Base-by-base conservation (phyloP, 148 eudicot species). In the Dysphania ambrosioides region DNA sequence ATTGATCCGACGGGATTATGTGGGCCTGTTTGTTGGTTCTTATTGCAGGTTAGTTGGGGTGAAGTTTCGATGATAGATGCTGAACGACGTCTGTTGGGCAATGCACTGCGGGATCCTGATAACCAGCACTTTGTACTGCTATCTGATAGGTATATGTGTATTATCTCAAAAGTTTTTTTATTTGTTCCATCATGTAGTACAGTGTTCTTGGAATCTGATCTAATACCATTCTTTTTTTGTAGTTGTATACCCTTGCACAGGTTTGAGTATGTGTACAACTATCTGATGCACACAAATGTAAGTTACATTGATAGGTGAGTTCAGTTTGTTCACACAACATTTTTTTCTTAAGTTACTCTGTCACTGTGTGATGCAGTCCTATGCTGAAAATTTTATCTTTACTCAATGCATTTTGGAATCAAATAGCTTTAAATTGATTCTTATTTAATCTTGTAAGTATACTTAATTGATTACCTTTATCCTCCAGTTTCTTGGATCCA, bases 41-140 rank as follows among this genome's bases (percentile, higher is more conserved):
- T 36, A 59, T 60, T 73, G 83, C 90, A 95, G 97, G 99, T 92
- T 68, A 93, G 76, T 23, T 96, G 99, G 99, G 99, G 99, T 62
- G 86, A 83, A 75, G 89, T 96, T 68, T 96, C 99, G 67, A 96
- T 96, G 99, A 91, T 96, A 72, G 93, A 96, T 85, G 97, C 99
- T 66, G 99, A 96, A 82, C 87, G 84, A 77, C 86, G 99, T 68
- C 97, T 96, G 68, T 77, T 96, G 79, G 97, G 89, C 65, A 82
- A 92, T 88, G 99, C 99, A 73, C 85, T 96, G 29, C 81, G 73
- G 72, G 99, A 96, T 81, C 86, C 88, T 55, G 93, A 90, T 57
- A 96, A 96, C 77, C 94, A 86, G 77, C 99, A 93, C 66, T 96
- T 96, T 86, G 91, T 96, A n/a, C 82, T 96, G 72, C 96, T 96